Evolutionary conservation across 768 basidiomycete species (phyloP).

Genomic region (Boletus rubroflammeus): DNA sequence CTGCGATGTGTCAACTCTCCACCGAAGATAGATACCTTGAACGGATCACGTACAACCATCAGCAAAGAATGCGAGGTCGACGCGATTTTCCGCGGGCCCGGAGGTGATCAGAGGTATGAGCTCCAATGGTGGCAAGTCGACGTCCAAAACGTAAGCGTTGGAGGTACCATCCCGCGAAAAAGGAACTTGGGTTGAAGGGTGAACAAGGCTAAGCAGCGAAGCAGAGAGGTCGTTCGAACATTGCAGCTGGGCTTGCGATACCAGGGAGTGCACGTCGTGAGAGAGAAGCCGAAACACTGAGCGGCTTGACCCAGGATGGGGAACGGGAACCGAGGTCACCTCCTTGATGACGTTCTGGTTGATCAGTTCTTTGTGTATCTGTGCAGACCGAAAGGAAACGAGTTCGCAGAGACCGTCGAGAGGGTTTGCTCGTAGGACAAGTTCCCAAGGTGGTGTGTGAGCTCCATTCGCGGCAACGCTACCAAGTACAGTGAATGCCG

Average conservation of each 20-base stretch:
- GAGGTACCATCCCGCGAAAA: conserved; percentile 2
- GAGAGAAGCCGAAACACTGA: conserved; percentile 21
- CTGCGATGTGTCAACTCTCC: conserved; percentile 34
- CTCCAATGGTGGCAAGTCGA: conserved; percentile 44
- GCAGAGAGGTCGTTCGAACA: conserved; percentile 23
- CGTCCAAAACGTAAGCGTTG: background rate
- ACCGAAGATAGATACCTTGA: background rate
- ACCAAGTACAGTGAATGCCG: conserved; percentile 1
- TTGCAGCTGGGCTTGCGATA: conserved; percentile 18
- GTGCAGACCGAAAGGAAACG: conserved; percentile 18
- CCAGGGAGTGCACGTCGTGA: conserved; percentile 12
- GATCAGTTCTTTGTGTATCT: conserved; percentile 21
- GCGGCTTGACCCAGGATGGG: conserved; percentile 1
- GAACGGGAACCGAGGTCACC: conserved; percentile 10
- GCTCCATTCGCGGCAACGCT: conserved; percentile 29
- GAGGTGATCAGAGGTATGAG: conserved; percentile 56
- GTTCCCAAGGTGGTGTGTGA: conserved; percentile 76
- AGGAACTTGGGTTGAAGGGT: conserved; percentile 6
- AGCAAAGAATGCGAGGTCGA: conserved; percentile 73
- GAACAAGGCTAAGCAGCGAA: background rate
- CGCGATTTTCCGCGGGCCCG: conserved; percentile 60
- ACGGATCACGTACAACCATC: conserved; percentile 61
- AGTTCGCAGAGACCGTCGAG: conserved; percentile 14
- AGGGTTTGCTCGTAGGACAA: conserved; percentile 19
- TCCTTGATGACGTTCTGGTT: conserved; percentile 6